Base-by-base conservation (phyloP, 257 asterid genomes). In the Nicotiana attenuata region DNA sequence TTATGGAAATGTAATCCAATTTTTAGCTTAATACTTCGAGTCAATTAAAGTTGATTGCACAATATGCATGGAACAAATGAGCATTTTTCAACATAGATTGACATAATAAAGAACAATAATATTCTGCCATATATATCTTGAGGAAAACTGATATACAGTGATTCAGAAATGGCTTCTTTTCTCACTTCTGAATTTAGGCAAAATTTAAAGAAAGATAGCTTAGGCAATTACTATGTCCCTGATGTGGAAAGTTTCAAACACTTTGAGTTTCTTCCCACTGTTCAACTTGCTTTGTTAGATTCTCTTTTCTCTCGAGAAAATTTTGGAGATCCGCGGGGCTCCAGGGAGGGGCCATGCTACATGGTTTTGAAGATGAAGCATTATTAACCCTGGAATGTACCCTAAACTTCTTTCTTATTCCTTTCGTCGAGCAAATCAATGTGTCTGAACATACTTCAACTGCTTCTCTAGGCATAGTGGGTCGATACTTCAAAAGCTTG, bases 401-500 rank as follows among this genome's bases (percentile, higher is more conserved):
- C 86, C 90, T 85, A 69, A 84, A 92, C 66, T 86, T 89, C 92
- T 87, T 91, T 80, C 79, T 87, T 77, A 84, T 81, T 14, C 98
- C 98, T 86, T 84, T 87, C 19, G 89, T 90, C 1, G 92, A 84
- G 82, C 97, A 93, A 66, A 91, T 79, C 88, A 87, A 65, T 9
- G 90, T 82, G 83, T 95, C 97, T 0, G 94, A 85, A 75, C 99
- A 92, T 45, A 83, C 84, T 82, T 95, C 96, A 19, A 79, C 86
- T 1, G 97, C 94, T 29, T 90, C 93, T 78, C 81, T 66, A 3
- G 97, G 99, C 56, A 92, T 85, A 8, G 71, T 87, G 31, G 99
- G 98, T 80, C 87, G 84, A 65, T 90, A 95, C 31, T 82, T 91
- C 86, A 93, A 80, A 61, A 93, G 98, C 85, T 93, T 93, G 26